Base-by-base conservation (phyloP, 176 grass and related monocot genomes). In the Oropetium thomaeum region DNA sequence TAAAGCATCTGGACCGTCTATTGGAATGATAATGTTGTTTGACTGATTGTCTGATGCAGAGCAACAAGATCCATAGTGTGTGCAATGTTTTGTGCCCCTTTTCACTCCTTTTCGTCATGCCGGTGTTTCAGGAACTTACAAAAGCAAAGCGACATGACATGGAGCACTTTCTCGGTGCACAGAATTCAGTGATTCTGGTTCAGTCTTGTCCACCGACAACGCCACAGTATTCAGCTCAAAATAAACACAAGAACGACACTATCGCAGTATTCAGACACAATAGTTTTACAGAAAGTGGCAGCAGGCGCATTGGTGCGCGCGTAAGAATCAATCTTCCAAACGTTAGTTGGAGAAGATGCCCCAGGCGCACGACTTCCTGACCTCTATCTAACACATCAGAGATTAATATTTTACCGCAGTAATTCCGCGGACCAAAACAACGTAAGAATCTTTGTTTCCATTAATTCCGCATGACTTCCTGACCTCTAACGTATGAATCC, bases 41-140 rank as follows among this genome's bases (percentile, higher is more conserved):
- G 76, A 85, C 73, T 14, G 52, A 10, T 41, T 57, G 34, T 34
- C 58, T 71, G 53, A 77, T 38, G 37, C 33, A 71, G 17, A 61
- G 2, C 47, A 58, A 85, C 43, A 19, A 54, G 10, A 29, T 16
- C 31, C 49, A 59, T 23, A 22, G 2, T 48, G 4, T 10, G 20
- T 9, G 42, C 16, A 37, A 22, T 23, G 2, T 33, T 70, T 57
- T 47, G 5, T 7, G 42, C n/a, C 4, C 31, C 26, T 12, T 43
- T 34, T 52, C 15, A 1, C 53, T 23, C 1, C 23, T 8, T 27
- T 28, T 75, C 32, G 19, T 84, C 14, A 12, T 54, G 3, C 43
- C 27, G 32, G 54, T 52, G 60, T 66, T 58, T 20, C 13, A 47
- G 26, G 45, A 73, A 73, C 42, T 49, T 40, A 26, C 64, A 28